Base-by-base conservation (phyloP, 495 filamentous ascomycete genomes). In the Aspergillus bertholletiae region DNA sequence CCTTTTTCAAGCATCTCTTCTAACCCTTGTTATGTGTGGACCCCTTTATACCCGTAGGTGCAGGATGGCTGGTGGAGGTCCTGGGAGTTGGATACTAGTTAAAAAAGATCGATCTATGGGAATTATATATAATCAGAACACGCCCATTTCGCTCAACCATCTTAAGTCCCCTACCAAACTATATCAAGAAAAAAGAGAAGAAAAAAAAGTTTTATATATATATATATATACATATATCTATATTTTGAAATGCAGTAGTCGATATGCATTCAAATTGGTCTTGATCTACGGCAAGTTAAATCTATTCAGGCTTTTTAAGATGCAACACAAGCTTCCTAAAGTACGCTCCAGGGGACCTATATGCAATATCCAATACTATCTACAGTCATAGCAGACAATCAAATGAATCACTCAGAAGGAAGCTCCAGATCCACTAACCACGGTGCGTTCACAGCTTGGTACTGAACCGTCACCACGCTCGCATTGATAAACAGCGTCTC, bases 401-500 rank as follows among this genome's bases (percentile, higher is more conserved):
- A n/a, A n/a, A n/a, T n/a, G n/a, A n/a, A 11, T 45, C 27, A 53
- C 30, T 43, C 49, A 41, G 47, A 2, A 5, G 76, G 78, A 17
- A 87, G 62, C 57, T 88, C 84, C 41, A 89, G 51, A 67, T 88
- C 83, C 26, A 89, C 77, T 9, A 87, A 45, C 83, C 83, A 88
- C 1, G 83, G 80, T 44, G 76, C 78, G 66, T 88, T 80, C 15
- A 61, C 39, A 13, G 80, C 71, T 17, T 61, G 53, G 67, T 84
- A 86, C 12, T 51, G 44, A 15, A 80, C 59, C 22, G 71, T 75
- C 61, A 81, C 75, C 24, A 89, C 79, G 53, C 81, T 80, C 3
- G 87, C 88, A 74, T 92, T 92, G 6, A 90, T 79, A 66, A 90
- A 86, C 4, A 92, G 54, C 7, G 88, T 90, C 57, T 88, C 77